Conservation (phyloP, 257 asterid genomes). For the Nicotiana knightiana region DNA sequence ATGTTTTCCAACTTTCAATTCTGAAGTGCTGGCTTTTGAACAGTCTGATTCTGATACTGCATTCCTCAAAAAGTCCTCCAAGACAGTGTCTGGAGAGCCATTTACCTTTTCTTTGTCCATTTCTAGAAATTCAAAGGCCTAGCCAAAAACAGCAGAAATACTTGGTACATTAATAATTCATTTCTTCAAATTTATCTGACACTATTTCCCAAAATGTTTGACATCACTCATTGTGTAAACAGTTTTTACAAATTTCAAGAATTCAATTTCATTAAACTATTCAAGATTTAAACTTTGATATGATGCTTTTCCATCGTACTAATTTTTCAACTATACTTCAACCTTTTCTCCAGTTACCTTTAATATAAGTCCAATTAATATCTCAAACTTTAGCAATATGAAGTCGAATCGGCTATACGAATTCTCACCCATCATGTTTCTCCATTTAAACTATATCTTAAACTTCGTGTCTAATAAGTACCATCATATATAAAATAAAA, state of each 20-base stretch:
- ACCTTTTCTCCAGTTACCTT: too few species aligned
- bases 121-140: constrained; percentile 13
- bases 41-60: constrained; percentile 66
- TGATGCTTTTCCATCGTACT: background rate
- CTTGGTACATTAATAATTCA: background rate
- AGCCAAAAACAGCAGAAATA: background rate
- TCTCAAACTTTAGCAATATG: too few species aligned
- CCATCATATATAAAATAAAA: background rate
- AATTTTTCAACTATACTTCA: too few species aligned
- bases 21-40: constrained; percentile 66
- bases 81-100: constrained; percentile 79
- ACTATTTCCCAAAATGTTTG: background rate
- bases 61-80: constrained; percentile 60
- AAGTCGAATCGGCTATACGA: too few species aligned
- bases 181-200: background rate
- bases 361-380: background rate
- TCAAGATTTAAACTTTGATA: background rate
- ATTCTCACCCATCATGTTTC: too few species aligned
- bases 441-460: too few species aligned
- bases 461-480: too few species aligned
- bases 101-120: constrained; percentile 56
- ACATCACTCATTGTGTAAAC: background rate
- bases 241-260: background rate
- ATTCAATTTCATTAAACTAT: background rate
- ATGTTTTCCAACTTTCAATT: constrained; percentile 28